Percentiles rank a stretch among this genome's conserved stretches.
Conservation (phyloP, 345 rosid species). For the Eucalyptus regnans region DNA sequence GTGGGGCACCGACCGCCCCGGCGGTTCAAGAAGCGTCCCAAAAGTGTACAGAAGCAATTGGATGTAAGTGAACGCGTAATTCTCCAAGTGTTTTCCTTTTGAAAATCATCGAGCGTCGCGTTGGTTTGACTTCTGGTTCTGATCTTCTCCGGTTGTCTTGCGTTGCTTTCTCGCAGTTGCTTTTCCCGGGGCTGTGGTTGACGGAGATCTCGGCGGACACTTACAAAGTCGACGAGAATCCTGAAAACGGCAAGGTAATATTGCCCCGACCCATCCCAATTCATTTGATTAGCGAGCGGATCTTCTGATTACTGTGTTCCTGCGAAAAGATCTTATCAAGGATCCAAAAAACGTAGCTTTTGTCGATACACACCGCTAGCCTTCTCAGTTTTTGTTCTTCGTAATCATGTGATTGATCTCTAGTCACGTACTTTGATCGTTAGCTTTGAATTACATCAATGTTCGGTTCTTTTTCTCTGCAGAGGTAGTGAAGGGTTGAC, state of each 20-base stretch:
- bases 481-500: background rate
- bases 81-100: background rate
- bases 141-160: background rate
- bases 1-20: conserved; percentile 41
- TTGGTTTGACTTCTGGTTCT: background rate
- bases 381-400: background rate
- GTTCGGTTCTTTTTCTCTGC: background rate
- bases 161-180: conserved; percentile 18
- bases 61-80: conserved; percentile 26
- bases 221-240: conserved; percentile 42
- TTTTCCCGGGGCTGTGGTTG: conserved; percentile 56
- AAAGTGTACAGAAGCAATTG: conserved; percentile 46
- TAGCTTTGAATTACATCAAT: background rate
- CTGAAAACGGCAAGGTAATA: conserved; percentile 25
- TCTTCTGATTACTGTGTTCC: background rate
- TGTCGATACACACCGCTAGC: background rate
- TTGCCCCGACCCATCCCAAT: background rate
- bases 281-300: background rate
- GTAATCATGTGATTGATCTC: background rate
- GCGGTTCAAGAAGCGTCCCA: conserved; percentile 60
- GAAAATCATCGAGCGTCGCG: background rate
- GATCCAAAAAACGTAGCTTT: background rate
- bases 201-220: conserved; percentile 38
- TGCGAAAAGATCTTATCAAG: background rate
- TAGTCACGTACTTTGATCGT: background rate